Base-by-base conservation (phyloP, 805 yeast species). In the Candida suzukii region DNA sequence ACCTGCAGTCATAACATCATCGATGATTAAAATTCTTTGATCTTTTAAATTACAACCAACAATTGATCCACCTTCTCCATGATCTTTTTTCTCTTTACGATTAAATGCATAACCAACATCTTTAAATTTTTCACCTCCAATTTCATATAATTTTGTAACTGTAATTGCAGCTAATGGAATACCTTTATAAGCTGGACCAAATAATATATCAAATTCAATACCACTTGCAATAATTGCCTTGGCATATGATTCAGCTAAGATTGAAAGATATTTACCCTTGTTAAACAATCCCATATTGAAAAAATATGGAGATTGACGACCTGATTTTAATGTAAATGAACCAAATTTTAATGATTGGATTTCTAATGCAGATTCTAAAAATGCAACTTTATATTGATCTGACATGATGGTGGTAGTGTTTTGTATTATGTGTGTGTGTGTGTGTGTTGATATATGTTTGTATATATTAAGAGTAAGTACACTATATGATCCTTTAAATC, bases 111-210 rank as follows among this genome's bases (percentile, higher is more conserved):
- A 93, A 36, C 87, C 88, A 38, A 87, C 68, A 45, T 78, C 61
- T 39, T 76, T 78, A 57, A 78, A 88, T 56, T 82, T 80, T 42
- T 75, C 77, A n/a, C 88, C 87, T 44, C 87, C 93, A 50, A 88
- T 70, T 66, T 93, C 98, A 29, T 91, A 93, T 46, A 93, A 72
- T 63, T 93, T 91, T 44, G 93, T 91, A 44, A 85, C 88, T 14
- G 96, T 88, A 46, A 91, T 75, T 4, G 98, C 95, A 40, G 95
- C 95, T 43, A 91, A 73, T 19, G 99, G 95, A 53, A 91, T 91
- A 17, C 99, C 99, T 67, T 93, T 93, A 67, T 91, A 91, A 24
- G 99, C 99, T 11, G 99, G 99, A 8, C 99, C 99, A 57, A 91
- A 91, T 41, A 91, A 68, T 34, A 93, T 80, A 56, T 91, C 98